phyloP scores from a whole-genome alignment of 768 basidiomycete species.

The Filobasidium floriforme region DNA sequence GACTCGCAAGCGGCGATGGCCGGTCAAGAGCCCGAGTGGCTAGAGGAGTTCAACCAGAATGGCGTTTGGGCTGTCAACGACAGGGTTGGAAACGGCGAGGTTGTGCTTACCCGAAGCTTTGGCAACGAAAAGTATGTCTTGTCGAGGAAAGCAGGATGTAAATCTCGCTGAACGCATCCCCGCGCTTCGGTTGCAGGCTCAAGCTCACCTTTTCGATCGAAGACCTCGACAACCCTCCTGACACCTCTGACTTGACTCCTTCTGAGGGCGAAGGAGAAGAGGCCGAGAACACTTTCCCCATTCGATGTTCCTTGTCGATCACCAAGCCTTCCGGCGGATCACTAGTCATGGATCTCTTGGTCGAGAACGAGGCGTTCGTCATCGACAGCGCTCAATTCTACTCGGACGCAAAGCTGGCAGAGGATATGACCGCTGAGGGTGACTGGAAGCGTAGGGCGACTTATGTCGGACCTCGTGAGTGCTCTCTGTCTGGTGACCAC shows the following conservation, averaged over 20 bases:
- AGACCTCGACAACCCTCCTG: conserved; percentile 58
- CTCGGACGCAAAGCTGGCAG: conserved; percentile 61
- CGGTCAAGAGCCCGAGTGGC: conserved; percentile 60
- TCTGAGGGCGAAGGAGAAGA: conserved; percentile 40
- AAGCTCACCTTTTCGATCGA: conserved; percentile 87
- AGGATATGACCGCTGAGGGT: conserved; percentile 72
- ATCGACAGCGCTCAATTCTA: conserved; percentile 80
- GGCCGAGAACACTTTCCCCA: conserved; percentile 53
- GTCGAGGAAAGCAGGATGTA: not conserved
- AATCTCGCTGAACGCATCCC: not conserved
- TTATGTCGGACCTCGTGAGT: conserved; percentile 83
- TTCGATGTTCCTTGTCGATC: conserved; percentile 73
- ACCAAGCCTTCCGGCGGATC: conserved; percentile 64
- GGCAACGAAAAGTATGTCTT: conserved; percentile 75
- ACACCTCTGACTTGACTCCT: conserved; percentile 36
- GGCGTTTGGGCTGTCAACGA: conserved; percentile 80
- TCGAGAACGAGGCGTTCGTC: conserved; percentile 46
- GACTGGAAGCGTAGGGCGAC: conserved; percentile 88
- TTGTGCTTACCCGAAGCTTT: conserved; percentile 70
- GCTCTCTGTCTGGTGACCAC: conserved; percentile 17
- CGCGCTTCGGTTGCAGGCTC: conserved; percentile 51
- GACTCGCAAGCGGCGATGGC: conserved; percentile 50
- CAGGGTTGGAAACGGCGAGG: conserved; percentile 65
- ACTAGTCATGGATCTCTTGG: conserved; percentile 50
- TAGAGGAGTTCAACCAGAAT: conserved; percentile 64